Evolutionary conservation across 1,284 basidiomycete genomes (phyloP).

Genomic region (Melanopsichium pennsylvanicum): DNA sequence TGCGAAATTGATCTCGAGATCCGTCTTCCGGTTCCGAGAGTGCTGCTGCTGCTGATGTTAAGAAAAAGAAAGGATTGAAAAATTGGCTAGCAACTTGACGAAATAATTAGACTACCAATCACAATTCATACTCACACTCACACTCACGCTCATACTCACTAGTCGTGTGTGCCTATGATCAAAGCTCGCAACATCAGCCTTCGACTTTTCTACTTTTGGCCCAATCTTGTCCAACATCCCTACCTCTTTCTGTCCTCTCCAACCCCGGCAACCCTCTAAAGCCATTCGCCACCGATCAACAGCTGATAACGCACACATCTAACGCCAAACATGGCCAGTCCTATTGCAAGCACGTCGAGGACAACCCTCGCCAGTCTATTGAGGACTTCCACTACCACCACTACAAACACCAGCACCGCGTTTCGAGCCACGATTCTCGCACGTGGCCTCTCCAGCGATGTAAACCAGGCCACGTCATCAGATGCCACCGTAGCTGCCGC

Average conservation of each 20-base stretch:
- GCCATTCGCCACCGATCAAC: too few species aligned
- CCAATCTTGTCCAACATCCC: not conserved
- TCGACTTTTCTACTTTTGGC: too few species aligned
- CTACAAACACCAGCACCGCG: not conserved
- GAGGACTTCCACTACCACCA: conserved; percentile 16
- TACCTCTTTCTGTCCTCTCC: not conserved
- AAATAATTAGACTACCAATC: too few species aligned
- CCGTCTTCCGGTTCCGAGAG: conserved; percentile 13
- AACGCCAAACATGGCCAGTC: conserved; percentile 44
- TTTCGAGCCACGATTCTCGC: conserved; percentile 2
- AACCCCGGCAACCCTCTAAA: too few species aligned
- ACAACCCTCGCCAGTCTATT: conserved; percentile 32
- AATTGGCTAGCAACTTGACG: conserved; percentile 1
- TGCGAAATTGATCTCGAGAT: conserved; percentile 20
- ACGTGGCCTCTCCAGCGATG: conserved; percentile 16
- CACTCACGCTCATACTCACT: too few species aligned
- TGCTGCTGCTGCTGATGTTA: too few species aligned
- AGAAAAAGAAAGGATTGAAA: conserved; percentile 17
- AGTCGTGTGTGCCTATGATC: too few species aligned
- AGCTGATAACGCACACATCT: too few species aligned
- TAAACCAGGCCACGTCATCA: not conserved
- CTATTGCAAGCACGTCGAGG: conserved; percentile 46
- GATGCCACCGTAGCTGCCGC: conserved; percentile 8
- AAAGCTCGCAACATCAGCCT: too few species aligned
- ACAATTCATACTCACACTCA: too few species aligned